phyloP scores from a whole-genome alignment of 768 basidiomycete species.

The Cystofilobasidium capitatum region DNA sequence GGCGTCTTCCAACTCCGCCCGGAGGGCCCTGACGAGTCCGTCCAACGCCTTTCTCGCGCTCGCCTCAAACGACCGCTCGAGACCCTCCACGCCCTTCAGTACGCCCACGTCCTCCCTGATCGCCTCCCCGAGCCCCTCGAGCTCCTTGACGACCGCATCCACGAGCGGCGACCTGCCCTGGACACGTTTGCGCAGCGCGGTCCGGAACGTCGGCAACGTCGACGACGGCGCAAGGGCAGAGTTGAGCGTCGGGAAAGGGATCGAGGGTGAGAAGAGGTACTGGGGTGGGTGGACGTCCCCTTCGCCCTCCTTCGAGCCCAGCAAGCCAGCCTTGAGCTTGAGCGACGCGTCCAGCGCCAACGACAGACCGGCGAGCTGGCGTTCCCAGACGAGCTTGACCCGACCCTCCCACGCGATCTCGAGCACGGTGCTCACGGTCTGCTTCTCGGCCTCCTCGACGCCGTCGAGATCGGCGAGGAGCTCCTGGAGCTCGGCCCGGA shows the following conservation, averaged over 20 bases:
- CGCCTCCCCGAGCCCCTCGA: background rate
- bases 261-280: slow-evolving; percentile 14
- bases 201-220: slow-evolving; percentile 18
- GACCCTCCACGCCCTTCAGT: background rate
- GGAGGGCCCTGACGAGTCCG: background rate
- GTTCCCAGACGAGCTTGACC: slow-evolving; percentile 54
- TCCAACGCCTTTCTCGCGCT: slow-evolving; percentile 13
- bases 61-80: background rate
- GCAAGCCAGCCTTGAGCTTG: background rate
- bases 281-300: slow-evolving; percentile 16
- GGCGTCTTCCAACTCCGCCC: background rate
- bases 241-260: slow-evolving; percentile 13
- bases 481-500: slow-evolving; percentile 48
- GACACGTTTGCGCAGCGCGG: slow-evolving; percentile 18
- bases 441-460: slow-evolving; percentile 46
- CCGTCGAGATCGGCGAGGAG: slow-evolving; percentile 44
- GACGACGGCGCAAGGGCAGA: slow-evolving; percentile 10
- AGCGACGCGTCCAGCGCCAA: slow-evolving; percentile 39
- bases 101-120: slow-evolving; percentile 20
- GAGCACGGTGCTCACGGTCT: slow-evolving; percentile 44
- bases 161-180: slow-evolving; percentile 16
- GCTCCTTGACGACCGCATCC: slow-evolving; percentile 17
- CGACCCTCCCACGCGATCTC: slow-evolving; percentile 52
- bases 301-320: slow-evolving; percentile 15
- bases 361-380: slow-evolving; percentile 44